Evolutionary conservation across 331 rosid genomes (phyloP).

Genomic region (Rosa hybrid): DNA sequence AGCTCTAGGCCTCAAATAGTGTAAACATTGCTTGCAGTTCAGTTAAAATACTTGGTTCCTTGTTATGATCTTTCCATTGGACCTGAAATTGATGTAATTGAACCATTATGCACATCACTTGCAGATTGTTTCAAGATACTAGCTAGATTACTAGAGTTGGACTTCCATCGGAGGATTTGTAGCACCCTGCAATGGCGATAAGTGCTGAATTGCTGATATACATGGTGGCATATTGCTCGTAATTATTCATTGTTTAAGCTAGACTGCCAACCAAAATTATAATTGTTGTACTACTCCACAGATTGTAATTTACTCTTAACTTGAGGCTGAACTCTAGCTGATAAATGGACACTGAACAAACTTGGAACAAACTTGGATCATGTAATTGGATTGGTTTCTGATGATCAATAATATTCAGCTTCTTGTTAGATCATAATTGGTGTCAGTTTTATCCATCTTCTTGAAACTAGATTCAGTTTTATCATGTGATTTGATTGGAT

Average conservation of each 20-base stretch:
- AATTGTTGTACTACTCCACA: neutral
- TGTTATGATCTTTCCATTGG: constrained; percentile 1
- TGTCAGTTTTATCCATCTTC: no score
- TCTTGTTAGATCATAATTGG: neutral
- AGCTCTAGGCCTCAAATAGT: neutral
- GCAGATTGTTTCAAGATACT: constrained; percentile 22
- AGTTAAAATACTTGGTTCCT: constrained; percentile 3
- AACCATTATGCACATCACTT: constrained; percentile 7
- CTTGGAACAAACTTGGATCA: neutral
- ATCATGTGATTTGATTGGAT: no score
- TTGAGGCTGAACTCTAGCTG: constrained; percentile 1
- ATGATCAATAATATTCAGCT: neutral
- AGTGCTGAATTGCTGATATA: neutral
- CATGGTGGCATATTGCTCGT: neutral
- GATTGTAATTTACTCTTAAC: neutral
- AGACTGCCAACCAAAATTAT: neutral
- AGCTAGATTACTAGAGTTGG: neutral
- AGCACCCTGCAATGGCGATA: neutral
- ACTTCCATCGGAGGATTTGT: constrained; percentile 9
- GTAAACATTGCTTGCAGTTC: neutral
- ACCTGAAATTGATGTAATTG: constrained; percentile 2
- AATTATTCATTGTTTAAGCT: neutral
- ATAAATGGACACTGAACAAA: neutral
- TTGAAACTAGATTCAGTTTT: no score
- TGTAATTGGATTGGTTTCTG: constrained; percentile 4